Conservation (phyloP, 2,329 filamentous ascomycete genomes). For the Verticillium zaregamsianum region DNA sequence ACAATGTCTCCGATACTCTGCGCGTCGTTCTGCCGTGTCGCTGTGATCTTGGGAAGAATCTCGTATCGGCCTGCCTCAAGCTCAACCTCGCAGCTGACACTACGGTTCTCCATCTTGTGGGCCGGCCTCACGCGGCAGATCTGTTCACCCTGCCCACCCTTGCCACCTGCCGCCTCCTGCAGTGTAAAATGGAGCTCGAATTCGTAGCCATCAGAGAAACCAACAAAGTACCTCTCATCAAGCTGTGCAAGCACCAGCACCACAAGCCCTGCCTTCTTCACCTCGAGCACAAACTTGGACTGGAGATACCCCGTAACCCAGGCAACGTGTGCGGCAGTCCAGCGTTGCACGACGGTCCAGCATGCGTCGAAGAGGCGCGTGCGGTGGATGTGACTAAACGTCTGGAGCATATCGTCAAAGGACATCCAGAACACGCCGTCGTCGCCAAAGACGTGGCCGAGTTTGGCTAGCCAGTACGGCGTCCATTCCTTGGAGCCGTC, state of each 20-base stretch:
- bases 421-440: conserved; percentile 65
- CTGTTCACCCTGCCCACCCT: conserved; percentile 19
- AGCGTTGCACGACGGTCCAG: conserved; percentile 41
- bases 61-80: conserved; percentile 66
- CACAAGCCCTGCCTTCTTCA: conserved; percentile 34
- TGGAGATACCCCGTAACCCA: conserved; percentile 42
- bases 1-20: conserved; percentile 58
- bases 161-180: conserved; percentile 15
- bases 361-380: conserved; percentile 50
- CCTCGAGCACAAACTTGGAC: conserved; percentile 37
- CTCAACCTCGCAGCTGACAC: conserved; percentile 67
- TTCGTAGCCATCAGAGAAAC: conserved; percentile 38
- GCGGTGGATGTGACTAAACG: conserved; percentile 54
- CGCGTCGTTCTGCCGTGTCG: conserved; percentile 34
- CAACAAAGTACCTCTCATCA: conserved; percentile 40
- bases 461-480: conserved; percentile 67
- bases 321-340: conserved; percentile 36
- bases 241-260: conserved; percentile 41
- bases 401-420: conserved; percentile 54
- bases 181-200: conserved; percentile 40
- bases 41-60: conserved; percentile 65
- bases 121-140: conserved; percentile 27
- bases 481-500: conserved; percentile 85
- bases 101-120: conserved; percentile 48
- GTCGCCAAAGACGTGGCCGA: conserved; percentile 71